phyloP scores from a whole-genome alignment of 371 early-diverging fungal genomes.

The Chytridium lagenaria region DNA sequence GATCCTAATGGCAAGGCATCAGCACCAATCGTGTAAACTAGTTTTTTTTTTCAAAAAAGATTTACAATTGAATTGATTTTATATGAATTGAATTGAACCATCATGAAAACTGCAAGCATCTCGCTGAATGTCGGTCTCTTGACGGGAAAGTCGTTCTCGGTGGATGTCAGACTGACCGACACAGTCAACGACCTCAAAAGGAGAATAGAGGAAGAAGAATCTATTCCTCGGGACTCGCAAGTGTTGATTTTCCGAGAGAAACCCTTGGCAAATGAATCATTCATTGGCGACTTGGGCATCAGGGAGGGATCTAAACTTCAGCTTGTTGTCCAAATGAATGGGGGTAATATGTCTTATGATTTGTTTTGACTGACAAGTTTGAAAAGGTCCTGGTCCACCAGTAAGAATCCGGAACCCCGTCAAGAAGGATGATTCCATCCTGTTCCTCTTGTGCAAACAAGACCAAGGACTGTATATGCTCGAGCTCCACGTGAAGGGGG shows the following conservation, averaged over 20 bases:
- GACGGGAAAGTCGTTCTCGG: constrained; percentile 44
- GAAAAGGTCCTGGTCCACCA: constrained; percentile 53
- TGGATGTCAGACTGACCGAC: constrained; percentile 37
- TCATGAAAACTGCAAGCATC: constrained; percentile 5
- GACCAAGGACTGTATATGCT: constrained; percentile 56
- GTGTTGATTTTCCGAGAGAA: constrained; percentile 51
- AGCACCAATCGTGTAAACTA: neutral
- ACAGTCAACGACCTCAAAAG: constrained; percentile 51
- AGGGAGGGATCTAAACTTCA: constrained; percentile 45
- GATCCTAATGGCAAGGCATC: too few species aligned
- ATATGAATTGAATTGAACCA: too few species aligned
- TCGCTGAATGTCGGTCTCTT: constrained; percentile 46
- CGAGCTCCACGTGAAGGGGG: constrained; percentile 51
- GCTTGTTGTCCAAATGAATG: constrained; percentile 54
- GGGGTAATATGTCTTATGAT: constrained; percentile 46
- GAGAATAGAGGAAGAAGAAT: constrained; percentile 44
- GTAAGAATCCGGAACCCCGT: constrained; percentile 28
- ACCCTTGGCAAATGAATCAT: constrained; percentile 33
- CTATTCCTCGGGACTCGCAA: constrained; percentile 46
- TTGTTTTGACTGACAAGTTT: neutral
- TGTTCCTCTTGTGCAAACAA: constrained; percentile 56
- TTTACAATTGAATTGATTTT: neutral
- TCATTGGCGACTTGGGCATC: constrained; percentile 42
- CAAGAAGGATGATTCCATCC: constrained; percentile 48
- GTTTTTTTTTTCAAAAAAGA: neutral